phyloP scores from a whole-genome alignment of 2,329 filamentous ascomycete species.

The Emmonsiellopsis sp. region DNA sequence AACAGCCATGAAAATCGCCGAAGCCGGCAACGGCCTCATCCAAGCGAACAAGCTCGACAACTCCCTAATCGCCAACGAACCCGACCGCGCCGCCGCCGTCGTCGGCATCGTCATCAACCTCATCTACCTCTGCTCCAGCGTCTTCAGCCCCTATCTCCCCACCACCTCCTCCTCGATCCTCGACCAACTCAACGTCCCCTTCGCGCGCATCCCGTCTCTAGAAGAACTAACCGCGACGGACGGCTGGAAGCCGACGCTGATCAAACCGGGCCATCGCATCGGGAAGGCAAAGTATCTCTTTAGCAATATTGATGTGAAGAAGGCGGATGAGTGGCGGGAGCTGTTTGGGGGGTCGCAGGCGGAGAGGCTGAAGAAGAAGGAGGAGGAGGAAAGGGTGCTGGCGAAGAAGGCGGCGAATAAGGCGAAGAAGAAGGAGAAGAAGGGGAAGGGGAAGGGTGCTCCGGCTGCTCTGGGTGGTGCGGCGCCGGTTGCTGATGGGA shows the following conservation, averaged over 20 bases:
- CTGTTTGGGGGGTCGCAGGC: conserved; percentile 60
- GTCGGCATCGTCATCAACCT: conserved; percentile 77
- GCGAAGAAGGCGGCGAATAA: conserved; percentile 31
- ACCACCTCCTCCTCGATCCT: conserved; percentile 67
- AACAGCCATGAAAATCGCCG: conserved; percentile 49
- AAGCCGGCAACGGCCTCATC: conserved; percentile 51
- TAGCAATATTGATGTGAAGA: conserved; percentile 70
- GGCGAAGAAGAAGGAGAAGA: conserved; percentile 24
- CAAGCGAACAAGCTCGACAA: conserved; percentile 56
- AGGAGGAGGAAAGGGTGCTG: conserved; percentile 47
- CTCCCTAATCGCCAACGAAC: conserved; percentile 49
- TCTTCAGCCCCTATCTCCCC: conserved; percentile 80
- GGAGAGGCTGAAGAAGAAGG: conserved; percentile 61
- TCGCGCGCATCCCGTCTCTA: conserved; percentile 51
- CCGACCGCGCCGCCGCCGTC: conserved; percentile 51
- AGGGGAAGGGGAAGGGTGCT: conserved; percentile 11
- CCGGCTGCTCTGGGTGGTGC: conserved; percentile 25
- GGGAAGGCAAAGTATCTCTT: conserved; percentile 75
- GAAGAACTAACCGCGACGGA: conserved; percentile 36
- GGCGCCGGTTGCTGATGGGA: conserved; percentile 28
- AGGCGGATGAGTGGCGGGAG: conserved; percentile 74
- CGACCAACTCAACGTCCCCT: conserved; percentile 58
- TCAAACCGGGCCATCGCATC: conserved; percentile 69
- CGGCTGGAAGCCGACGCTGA: conserved; percentile 50
- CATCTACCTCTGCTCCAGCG: conserved; percentile 68